Percentiles rank a stretch among this genome's conserved stretches.
Conservation (phyloP, 208 protist genomes). For the Acanthamoeba castellanii region DNA sequence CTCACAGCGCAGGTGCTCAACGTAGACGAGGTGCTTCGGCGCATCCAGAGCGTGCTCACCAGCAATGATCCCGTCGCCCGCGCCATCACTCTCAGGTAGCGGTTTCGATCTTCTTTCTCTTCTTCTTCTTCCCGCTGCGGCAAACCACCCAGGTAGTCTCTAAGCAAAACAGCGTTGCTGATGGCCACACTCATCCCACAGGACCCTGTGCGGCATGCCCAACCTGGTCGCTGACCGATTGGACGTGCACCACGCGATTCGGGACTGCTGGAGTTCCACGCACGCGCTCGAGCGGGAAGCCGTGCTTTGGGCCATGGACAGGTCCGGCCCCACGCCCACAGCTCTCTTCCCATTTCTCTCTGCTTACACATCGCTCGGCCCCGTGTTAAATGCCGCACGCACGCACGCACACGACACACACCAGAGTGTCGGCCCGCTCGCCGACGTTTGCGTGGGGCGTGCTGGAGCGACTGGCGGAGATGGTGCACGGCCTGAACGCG, state of each 20-base stretch:
- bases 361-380: background rate
- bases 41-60: slow-evolving; percentile 62
- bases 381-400: no score
- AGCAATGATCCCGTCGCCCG: slow-evolving; percentile 70
- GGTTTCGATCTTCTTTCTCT: no score
- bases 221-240: slow-evolving; percentile 31
- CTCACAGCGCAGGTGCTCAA: slow-evolving; percentile 44
- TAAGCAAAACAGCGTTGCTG: no score
- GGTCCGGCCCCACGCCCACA: background rate
- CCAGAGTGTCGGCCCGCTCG: slow-evolving; percentile 10
- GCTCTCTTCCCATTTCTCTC: background rate
- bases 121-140: no score
- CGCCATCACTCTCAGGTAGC: slow-evolving; percentile 58
- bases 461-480: slow-evolving; percentile 24
- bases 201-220: slow-evolving; percentile 46
- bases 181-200: background rate
- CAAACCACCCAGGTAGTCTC: no score
- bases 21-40: slow-evolving; percentile 55
- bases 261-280: slow-evolving; percentile 38
- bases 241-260: slow-evolving; percentile 56
- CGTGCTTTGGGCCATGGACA: slow-evolving; percentile 60
- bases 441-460: slow-evolving; percentile 58
- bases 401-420: background rate
- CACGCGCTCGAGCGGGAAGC: slow-evolving; percentile 67
- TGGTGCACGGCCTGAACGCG: slow-evolving; percentile 43